Evolutionary conservation across 805 yeast species (phyloP).

Genomic region (Debaryomyces prosopidis): DNA sequence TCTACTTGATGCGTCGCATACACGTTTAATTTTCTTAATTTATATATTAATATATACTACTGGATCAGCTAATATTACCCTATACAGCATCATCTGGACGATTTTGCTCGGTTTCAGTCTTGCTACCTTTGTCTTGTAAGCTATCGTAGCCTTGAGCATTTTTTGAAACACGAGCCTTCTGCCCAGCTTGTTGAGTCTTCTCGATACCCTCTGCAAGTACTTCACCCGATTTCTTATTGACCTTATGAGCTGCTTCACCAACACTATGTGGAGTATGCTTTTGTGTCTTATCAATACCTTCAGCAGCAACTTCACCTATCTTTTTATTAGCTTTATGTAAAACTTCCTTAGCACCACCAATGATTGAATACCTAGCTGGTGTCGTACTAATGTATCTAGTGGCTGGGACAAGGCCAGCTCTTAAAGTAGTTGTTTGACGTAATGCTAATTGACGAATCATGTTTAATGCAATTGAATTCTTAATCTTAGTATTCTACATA

Average conservation of each 20-base stretch:
- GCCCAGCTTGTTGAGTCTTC: slow-evolving; percentile 14
- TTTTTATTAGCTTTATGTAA: slow-evolving; percentile 32
- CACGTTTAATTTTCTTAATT: no score
- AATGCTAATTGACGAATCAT: slow-evolving; percentile 7
- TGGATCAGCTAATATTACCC: neutral
- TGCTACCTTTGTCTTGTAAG: slow-evolving; percentile 45
- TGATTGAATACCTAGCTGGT: slow-evolving; percentile 19
- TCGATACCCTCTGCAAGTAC: slow-evolving; percentile 33
- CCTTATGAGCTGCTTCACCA: slow-evolving; percentile 17
- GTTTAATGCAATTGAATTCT: neutral
- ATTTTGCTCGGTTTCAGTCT: slow-evolving; percentile 43
- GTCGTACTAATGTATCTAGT: slow-evolving; percentile 1
- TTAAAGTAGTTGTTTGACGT: slow-evolving; percentile 2
- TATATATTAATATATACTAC: no score
- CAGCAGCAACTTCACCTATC: slow-evolving; percentile 44
- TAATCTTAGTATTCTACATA: neutral
- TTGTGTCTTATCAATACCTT: slow-evolving; percentile 39
- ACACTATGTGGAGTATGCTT: slow-evolving; percentile 18
- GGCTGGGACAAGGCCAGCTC: slow-evolving; percentile 1
- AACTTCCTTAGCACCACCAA: slow-evolving; percentile 38
- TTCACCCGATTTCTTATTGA: slow-evolving; percentile 32
- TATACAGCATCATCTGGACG: slow-evolving; percentile 44
- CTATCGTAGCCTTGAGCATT: slow-evolving; percentile 36
- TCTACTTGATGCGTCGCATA: no score
- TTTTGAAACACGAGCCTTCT: slow-evolving; percentile 21